Conservation (phyloP, 306 rosid species). For the Cicer judaicum region DNA sequence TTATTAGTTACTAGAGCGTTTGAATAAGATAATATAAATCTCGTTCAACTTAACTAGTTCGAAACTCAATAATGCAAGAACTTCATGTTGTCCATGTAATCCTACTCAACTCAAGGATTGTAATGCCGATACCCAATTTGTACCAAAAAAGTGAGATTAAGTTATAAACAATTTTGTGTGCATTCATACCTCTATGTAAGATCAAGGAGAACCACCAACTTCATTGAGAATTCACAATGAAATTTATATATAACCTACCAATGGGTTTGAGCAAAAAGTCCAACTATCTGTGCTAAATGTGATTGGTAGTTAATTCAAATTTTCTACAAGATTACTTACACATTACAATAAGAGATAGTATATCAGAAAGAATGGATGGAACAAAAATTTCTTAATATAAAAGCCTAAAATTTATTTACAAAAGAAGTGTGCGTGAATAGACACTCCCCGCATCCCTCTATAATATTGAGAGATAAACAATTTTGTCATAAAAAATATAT, state of each 20-base stretch:
- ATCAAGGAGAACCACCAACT: no score
- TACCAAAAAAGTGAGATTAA: no score
- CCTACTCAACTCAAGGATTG: no score
- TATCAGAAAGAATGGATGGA: constrained; percentile 25
- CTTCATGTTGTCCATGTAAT: no score
- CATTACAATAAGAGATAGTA: neutral
- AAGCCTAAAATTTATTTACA: constrained; percentile 44
- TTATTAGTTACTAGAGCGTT: neutral
- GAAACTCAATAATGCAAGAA: no score
- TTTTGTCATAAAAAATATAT: constrained; percentile 33
- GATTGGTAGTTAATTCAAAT: neutral
- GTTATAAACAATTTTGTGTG: no score
- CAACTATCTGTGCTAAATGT: no score
- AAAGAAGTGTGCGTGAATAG: constrained; percentile 15
- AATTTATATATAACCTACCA: no score
- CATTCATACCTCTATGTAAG: no score
- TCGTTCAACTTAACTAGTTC: neutral
- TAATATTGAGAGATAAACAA: constrained; percentile 18
- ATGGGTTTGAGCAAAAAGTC: no score
- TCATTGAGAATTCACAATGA: no score
- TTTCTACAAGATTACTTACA: constrained; percentile 17
- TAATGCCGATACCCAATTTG: no score
- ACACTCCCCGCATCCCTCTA: neutral
- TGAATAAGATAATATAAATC: neutral
- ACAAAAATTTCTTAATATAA: constrained; percentile 28